Evolutionary conservation across 2,329 filamentous ascomycete species (phyloP).

Genomic region (Fusarium coicis): DNA sequence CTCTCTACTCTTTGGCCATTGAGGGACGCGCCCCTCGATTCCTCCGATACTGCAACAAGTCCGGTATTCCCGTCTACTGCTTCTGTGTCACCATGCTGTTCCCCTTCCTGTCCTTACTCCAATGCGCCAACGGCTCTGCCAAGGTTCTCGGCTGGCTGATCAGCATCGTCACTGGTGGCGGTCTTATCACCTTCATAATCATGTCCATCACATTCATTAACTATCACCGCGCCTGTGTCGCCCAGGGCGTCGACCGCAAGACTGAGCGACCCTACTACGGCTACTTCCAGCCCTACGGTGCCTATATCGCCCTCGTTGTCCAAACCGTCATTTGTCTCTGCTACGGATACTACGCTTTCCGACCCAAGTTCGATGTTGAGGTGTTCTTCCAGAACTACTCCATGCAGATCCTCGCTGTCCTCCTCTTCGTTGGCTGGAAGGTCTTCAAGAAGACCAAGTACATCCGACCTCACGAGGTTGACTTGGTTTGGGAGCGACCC

Average conservation of each 20-base stretch:
- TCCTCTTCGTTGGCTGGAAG: constrained; percentile 71
- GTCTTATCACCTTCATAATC: constrained; percentile 70
- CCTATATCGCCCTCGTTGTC: constrained; percentile 55
- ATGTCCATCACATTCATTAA: constrained; percentile 58
- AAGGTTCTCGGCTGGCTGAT: constrained; percentile 63
- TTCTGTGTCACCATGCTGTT: constrained; percentile 63
- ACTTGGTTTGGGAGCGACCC: constrained; percentile 69
- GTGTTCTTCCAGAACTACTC: constrained; percentile 64
- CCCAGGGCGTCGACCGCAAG: constrained; percentile 61
- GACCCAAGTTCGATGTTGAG: constrained; percentile 56
- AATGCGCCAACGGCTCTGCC: constrained; percentile 58
- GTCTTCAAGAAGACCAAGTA: constrained; percentile 67
- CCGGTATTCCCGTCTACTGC: constrained; percentile 69
- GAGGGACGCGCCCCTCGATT: constrained; percentile 61
- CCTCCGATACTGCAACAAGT: constrained; percentile 67
- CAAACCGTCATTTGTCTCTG: constrained; percentile 56
- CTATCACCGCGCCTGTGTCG: constrained; percentile 63
- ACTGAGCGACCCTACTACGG: constrained; percentile 67
- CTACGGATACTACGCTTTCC: constrained; percentile 66
- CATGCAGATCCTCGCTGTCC: constrained; percentile 63
- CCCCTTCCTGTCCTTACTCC: constrained; percentile 62
- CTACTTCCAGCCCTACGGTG: constrained; percentile 49
- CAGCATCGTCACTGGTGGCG: constrained; percentile 65
- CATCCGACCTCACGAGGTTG: constrained; percentile 63
- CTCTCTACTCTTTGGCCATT: constrained; percentile 60